phyloP scores from a whole-genome alignment of 225 moss, liverwort and hornwort genomes.

The Physcomitrium patens region DNA sequence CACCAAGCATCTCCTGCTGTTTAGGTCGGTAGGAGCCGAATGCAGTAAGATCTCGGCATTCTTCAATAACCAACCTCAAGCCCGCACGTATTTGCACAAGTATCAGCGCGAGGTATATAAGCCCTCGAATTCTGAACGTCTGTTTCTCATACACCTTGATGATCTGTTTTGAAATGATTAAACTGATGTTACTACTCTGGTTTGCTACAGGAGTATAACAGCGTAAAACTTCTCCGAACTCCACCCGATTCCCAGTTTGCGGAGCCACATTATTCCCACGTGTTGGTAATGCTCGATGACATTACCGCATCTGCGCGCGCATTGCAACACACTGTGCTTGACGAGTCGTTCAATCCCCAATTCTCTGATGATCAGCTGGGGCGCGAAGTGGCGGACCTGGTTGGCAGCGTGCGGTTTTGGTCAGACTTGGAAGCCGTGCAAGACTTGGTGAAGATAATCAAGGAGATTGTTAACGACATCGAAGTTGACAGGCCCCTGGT shows the following conservation, averaged over 20 bases:
- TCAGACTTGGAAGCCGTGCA: conserved; percentile 89
- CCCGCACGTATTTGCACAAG: conserved; percentile 73
- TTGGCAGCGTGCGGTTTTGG: conserved; percentile 82
- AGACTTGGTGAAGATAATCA: conserved; percentile 83
- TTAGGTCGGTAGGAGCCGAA: conserved; percentile 73
- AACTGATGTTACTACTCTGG: too few relatives aligned
- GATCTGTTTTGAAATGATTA: too few relatives aligned
- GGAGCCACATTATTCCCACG: conserved; percentile 71
- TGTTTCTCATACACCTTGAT: background rate
- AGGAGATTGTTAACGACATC: conserved; percentile 85
- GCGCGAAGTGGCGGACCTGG: conserved; percentile 77
- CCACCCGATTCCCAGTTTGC: conserved; percentile 88
- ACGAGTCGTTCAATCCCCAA: conserved; percentile 68
- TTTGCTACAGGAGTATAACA: conserved; percentile 68
- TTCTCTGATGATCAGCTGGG: conserved; percentile 81
- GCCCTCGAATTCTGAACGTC: background rate
- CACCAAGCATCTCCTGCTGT: conserved; percentile 78
- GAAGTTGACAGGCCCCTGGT: conserved; percentile 83
- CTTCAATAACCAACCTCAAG: conserved; percentile 86
- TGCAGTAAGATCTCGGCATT: conserved; percentile 81
- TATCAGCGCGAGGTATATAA: conserved; percentile 66
- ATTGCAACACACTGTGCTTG: conserved; percentile 74
- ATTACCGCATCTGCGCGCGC: conserved; percentile 83
- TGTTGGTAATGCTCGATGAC: conserved; percentile 85
- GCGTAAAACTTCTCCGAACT: conserved; percentile 75